Conservation (phyloP, 495 filamentous ascomycete species). For the Diplogelasinospora grovesii region DNA sequence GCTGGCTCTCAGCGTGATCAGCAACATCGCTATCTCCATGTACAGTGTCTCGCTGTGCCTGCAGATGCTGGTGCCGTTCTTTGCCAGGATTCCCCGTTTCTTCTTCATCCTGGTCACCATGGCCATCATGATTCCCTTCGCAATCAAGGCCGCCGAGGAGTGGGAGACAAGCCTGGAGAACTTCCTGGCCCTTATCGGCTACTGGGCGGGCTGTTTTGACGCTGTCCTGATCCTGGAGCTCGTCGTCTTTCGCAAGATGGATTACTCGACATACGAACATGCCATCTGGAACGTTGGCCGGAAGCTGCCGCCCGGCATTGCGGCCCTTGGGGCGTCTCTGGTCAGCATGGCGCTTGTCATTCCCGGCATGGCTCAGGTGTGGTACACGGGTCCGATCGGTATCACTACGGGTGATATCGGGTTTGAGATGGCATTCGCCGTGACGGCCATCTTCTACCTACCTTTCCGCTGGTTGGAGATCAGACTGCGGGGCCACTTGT, state of each 20-base stretch:
- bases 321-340: conserved; percentile 32
- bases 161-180: conserved; percentile 46
- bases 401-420: conserved; percentile 47
- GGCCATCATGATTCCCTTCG: conserved; percentile 42
- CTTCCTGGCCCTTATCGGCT: conserved; percentile 47
- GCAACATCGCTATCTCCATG: conserved; percentile 40
- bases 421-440: conserved; percentile 45
- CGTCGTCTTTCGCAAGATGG: conserved; percentile 36
- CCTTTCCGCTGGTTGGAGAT: conserved; percentile 36
- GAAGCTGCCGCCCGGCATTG: conserved; percentile 40
- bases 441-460: conserved; percentile 39
- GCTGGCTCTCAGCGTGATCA: conserved; percentile 42
- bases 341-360: conserved; percentile 37
- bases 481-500: conserved; percentile 17
- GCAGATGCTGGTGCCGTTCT: conserved; percentile 43
- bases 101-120: conserved; percentile 40
- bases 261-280: conserved; percentile 34
- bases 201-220: conserved; percentile 47
- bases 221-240: conserved; percentile 41
- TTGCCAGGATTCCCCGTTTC: conserved; percentile 37
- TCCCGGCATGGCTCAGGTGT: conserved; percentile 45
- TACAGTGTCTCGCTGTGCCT: conserved; percentile 46
- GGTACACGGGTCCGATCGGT: conserved; percentile 47
- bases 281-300: conserved; percentile 40
- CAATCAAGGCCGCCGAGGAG: conserved; percentile 37